Percentiles rank a stretch among this genome's conserved stretches.
phyloP scores from a whole-genome alignment of 2,329 filamentous ascomycete genomes.

The Sporothrix pseudoabietina region DNA sequence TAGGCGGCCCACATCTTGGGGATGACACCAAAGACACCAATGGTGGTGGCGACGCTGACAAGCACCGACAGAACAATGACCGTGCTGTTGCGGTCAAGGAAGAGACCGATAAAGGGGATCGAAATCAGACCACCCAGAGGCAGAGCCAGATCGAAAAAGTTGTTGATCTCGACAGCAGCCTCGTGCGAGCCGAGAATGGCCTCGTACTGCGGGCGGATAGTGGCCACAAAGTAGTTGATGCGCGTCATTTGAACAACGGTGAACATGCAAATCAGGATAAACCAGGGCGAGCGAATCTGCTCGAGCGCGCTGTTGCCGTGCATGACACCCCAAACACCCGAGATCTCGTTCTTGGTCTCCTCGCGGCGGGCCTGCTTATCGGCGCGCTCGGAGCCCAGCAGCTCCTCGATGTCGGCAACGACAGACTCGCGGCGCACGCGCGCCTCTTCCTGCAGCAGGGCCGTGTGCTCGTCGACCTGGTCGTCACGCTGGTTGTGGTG shows the following conservation, averaged over 20 bases:
- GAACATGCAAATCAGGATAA: conserved; percentile 78
- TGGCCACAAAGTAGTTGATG: conserved; percentile 93
- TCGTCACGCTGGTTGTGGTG: conserved; percentile 45
- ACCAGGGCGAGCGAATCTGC: conserved; percentile 82
- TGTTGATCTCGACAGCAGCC: conserved; percentile 70
- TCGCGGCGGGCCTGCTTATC: conserved; percentile 67
- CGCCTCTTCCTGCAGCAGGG: conserved; percentile 58
- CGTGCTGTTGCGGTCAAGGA: conserved; percentile 78
- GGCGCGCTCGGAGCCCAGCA: conserved; percentile 66
- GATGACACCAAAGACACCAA: conserved; percentile 76
- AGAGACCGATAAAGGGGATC: conserved; percentile 79
- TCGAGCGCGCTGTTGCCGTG: conserved; percentile 70
- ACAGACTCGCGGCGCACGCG: conserved; percentile 63
- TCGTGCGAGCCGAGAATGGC: conserved; percentile 66
- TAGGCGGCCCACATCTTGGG: conserved; percentile 72
- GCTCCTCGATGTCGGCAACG: conserved; percentile 69
- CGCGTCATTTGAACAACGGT: conserved; percentile 75
- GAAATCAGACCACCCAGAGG: conserved; percentile 81
- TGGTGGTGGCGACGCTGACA: conserved; percentile 69
- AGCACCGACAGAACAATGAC: conserved; percentile 69
- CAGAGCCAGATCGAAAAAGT: conserved; percentile 77
- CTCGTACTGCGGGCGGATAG: conserved; percentile 78
- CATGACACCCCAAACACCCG: conserved; percentile 84
- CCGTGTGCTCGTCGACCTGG: conserved; percentile 60
- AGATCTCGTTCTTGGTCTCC: conserved; percentile 68